phyloP scores from a whole-genome alignment of 1,139 yeast genomes.

The Neolecta irregularis region DNA sequence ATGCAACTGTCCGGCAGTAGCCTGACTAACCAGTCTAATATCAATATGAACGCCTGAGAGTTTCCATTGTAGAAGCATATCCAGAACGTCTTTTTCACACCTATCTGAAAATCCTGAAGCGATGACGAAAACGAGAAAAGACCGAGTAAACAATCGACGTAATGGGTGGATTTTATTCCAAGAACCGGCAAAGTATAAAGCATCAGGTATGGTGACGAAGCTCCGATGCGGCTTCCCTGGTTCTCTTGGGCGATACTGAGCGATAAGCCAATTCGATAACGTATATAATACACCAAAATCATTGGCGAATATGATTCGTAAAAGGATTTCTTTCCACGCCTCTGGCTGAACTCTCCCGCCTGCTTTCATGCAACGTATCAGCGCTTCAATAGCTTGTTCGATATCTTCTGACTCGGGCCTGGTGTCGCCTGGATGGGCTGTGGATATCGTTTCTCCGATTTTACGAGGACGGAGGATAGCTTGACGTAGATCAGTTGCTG shows the following conservation, averaged over 20 bases:
- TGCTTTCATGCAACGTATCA: slow-evolving; percentile 4
- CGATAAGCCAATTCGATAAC: slow-evolving; percentile 7
- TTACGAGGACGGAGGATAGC: slow-evolving; percentile 4
- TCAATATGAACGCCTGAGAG: slow-evolving; percentile 4
- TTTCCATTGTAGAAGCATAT: slow-evolving; percentile 6
- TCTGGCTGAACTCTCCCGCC: slow-evolving; percentile 11
- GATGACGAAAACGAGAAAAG: slow-evolving; percentile 3
- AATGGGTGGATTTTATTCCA: slow-evolving; percentile 5
- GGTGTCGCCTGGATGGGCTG: slow-evolving; percentile 4
- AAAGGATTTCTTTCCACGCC: slow-evolving; percentile 9
- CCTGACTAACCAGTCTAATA: no score
- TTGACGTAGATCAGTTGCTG: slow-evolving; percentile 5
- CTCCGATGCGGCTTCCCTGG: neutral
- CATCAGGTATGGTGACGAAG: neutral
- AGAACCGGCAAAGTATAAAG: neutral
- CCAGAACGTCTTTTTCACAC: slow-evolving; percentile 5
- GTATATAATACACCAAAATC: slow-evolving; percentile 4
- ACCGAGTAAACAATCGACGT: slow-evolving; percentile 3
- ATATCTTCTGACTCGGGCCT: slow-evolving; percentile 9
- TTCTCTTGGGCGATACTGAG: neutral
- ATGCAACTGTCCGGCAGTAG: no score
- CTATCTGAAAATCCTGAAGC: slow-evolving; percentile 4
- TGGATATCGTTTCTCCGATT: slow-evolving; percentile 3
- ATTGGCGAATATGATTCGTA: slow-evolving; percentile 6
- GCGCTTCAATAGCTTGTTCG: slow-evolving; percentile 5